A percentile compares a stretch with the other conserved stretches of the same genome.
These are phyloP conservation scores for Ophiognomonia clavigignenti-juglandacearum DNA, from an alignment of 2,329 filamentous ascomycete genomes.

Conservation along the genomic window DNA sequence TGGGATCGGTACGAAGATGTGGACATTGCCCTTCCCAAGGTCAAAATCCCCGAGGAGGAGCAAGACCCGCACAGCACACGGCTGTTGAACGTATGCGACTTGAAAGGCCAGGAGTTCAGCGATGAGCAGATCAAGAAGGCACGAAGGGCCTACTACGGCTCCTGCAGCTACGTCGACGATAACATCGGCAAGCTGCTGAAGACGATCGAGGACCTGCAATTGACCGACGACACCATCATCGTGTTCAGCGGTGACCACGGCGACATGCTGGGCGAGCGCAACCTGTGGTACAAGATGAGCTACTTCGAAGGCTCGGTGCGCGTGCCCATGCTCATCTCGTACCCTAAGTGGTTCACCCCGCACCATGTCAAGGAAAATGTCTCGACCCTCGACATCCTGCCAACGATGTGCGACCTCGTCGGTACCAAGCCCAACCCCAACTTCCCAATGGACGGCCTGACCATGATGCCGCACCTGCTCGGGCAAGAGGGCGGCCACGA, in stretches of 20 bases:
- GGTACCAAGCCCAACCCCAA: slow-evolving; percentile 63
- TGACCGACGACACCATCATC: slow-evolving; percentile 82
- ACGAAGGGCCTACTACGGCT: slow-evolving; percentile 84
- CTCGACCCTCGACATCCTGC: slow-evolving; percentile 84
- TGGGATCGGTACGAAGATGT: slow-evolving; percentile 90
- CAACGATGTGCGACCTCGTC: slow-evolving; percentile 80
- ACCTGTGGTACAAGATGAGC: slow-evolving; percentile 96
- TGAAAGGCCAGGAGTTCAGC: slow-evolving; percentile 78
- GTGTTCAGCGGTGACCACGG: slow-evolving; percentile 93
- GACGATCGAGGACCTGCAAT: slow-evolving; percentile 71
- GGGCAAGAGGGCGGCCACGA: slow-evolving; percentile 62
- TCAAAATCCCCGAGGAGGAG: slow-evolving; percentile 72
- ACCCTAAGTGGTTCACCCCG: slow-evolving; percentile 69
- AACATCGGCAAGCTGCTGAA: slow-evolving; percentile 79
- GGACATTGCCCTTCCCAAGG: slow-evolving; percentile 78
- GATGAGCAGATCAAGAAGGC: slow-evolving; percentile 83
- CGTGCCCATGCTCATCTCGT: slow-evolving; percentile 80
- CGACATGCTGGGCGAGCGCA: slow-evolving; percentile 91
- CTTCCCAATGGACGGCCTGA: slow-evolving; percentile 82
- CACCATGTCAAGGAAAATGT: slow-evolving; percentile 79
- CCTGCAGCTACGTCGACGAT: slow-evolving; percentile 90
- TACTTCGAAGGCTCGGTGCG: slow-evolving; percentile 91
- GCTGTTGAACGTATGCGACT: slow-evolving; percentile 78
- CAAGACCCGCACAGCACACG: slow-evolving; percentile 85
- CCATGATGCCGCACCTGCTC: slow-evolving; percentile 72